Conservation (phyloP, 2,329 filamentous ascomycete genomes). For the Ceratocystis alfenasii region DNA sequence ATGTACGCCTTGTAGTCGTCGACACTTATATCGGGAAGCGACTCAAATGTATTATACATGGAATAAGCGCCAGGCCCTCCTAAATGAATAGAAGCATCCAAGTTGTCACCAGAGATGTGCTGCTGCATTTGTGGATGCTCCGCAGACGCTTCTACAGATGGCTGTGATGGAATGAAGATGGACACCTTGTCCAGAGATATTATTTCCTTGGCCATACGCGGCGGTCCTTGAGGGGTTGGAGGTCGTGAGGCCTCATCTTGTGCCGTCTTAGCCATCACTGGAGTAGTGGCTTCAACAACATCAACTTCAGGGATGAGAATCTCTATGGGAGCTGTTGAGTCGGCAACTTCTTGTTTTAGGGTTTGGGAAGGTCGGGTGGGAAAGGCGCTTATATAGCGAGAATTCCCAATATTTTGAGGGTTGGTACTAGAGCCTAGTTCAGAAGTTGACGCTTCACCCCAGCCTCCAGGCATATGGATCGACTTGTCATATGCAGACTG, state of each 20-base stretch:
- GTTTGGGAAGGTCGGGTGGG: not conserved
- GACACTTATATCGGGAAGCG: conserved; percentile 10
- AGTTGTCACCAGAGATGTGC: not conserved
- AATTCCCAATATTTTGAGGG: not conserved
- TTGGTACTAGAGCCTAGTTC: not conserved
- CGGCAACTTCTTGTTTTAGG: not conserved
- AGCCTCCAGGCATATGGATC: conserved; percentile 21
- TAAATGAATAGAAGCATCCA: conserved; percentile 13
- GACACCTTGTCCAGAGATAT: conserved; percentile 19
- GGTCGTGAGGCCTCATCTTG: conserved; percentile 11
- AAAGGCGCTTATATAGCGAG: conserved; percentile 6
- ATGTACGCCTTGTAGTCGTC: conserved; percentile 23
- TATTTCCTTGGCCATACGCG: conserved; percentile 19
- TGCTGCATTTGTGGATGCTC: not conserved
- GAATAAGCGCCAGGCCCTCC: conserved; percentile 17
- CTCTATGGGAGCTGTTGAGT: not conserved
- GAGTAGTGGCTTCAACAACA: not conserved
- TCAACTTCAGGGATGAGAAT: conserved; percentile 14
- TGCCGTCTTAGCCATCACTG: not conserved
- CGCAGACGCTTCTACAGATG: not conserved
- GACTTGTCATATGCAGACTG: conserved; percentile 16
- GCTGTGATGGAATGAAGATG: conserved; percentile 20
- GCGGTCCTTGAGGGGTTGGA: conserved; percentile 11
- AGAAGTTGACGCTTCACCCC: conserved; percentile 5
- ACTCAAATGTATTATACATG: conserved; percentile 19